Base-by-base conservation (phyloP, 2,329 filamentous ascomycete species). In the Neonectria neomacrospora region DNA sequence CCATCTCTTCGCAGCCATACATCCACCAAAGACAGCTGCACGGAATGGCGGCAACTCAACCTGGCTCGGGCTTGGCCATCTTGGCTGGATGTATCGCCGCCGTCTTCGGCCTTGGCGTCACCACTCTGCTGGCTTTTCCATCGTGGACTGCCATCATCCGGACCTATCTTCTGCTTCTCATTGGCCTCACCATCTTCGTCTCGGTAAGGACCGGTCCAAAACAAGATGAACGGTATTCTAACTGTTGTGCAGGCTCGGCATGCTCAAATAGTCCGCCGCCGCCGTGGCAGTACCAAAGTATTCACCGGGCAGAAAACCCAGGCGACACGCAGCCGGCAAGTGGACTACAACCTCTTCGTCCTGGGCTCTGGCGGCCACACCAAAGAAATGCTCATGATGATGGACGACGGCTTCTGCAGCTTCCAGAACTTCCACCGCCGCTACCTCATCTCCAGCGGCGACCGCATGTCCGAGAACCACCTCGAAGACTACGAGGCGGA, bases 361-460 rank as follows among this genome's bases (percentile, higher is more conserved):
- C 90, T 98, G 23, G 96, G 96, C 55, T 96, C 92, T 3, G 96
- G 96, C 32, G 96, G 96, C 1, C 96, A 99, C 79, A 97, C 96
- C 0, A 90, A 93, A 51, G 96, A 99, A 79, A 97, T 99, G 91
- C 84, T 97, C 66, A 89, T 91, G 73, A 91, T 97, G 82, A 87
- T 99, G 71, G 82, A 83, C 60, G 81, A 83, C 69, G 86, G 85
- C 68, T 86, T 86, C 73, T 82, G 81, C 61, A 79, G 79, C 41
- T 83, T 82, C 67, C 47, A 76, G 57, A 75, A 78, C 73, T 79
- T 90, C 79, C 90, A 92, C 71, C 87, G 96, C 26, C 95, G 93
- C 28, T 99, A 97, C 77, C 80, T 97, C 22, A 84, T 96, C 58
- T 91, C 90, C 67, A 88, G 86, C 1, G 94, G 91, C 0, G 96